phyloP scores from a whole-genome alignment of 495 filamentous ascomycete species.

The Neurospora sp. region DNA sequence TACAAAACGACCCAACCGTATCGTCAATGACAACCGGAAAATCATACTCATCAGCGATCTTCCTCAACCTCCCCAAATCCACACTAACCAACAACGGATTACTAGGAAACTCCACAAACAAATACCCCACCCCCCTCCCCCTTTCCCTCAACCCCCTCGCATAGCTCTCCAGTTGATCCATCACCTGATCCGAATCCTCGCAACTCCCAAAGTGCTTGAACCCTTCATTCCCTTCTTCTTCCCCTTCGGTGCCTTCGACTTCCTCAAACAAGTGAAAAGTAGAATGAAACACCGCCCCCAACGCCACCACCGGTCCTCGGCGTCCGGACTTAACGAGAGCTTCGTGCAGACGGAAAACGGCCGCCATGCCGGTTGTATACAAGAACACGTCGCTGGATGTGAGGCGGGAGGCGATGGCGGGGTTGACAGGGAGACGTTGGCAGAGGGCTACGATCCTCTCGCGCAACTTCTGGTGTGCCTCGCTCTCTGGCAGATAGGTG shows the following conservation, averaged over 20 bases:
- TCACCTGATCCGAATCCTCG: constrained; percentile 19
- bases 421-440: background rate
- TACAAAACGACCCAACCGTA: constrained; percentile 39
- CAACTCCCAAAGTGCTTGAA: constrained; percentile 30
- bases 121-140: constrained; percentile 18
- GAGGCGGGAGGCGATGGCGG: constrained; percentile 1
- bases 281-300: constrained; percentile 30
- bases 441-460: constrained; percentile 26
- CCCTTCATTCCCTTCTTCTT: background rate
- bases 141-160: constrained; percentile 20
- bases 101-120: constrained; percentile 37
- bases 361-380: constrained; percentile 38
- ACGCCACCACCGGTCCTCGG: constrained; percentile 14
- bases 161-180: constrained; percentile 29
- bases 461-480: background rate
- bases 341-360: constrained; percentile 18
- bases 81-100: constrained; percentile 35
- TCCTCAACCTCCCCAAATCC: constrained; percentile 31
- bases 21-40: constrained; percentile 41
- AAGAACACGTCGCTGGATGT: constrained; percentile 30
- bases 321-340: constrained; percentile 8
- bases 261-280: constrained; percentile 25
- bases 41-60: constrained; percentile 29
- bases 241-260: background rate
- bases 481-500: too few relatives aligned